These are phyloP conservation scores for Colletotrichum viniferum DNA, from an alignment of 2,329 filamentous ascomycete species.

Conservation along the genomic window DNA sequence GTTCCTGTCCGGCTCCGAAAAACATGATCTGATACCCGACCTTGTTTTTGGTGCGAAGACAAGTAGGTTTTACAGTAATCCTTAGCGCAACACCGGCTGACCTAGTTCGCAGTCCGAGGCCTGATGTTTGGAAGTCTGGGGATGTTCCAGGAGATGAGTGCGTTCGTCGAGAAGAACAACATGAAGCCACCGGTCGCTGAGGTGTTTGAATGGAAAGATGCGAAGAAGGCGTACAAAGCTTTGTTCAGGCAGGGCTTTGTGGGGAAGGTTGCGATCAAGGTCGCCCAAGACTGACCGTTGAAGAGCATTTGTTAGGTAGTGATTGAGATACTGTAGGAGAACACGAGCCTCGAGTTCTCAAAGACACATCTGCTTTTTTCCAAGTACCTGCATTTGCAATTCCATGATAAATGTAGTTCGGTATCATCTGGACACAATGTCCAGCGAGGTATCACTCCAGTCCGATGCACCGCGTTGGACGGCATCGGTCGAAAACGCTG, in stretches of 20 bases:
- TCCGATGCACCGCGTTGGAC: neutral
- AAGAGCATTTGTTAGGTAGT: neutral
- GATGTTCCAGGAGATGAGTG: neutral
- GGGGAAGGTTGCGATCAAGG: neutral
- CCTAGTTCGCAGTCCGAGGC: neutral
- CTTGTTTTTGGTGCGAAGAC: conserved; percentile 1
- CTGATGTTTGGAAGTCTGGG: neutral
- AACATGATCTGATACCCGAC: neutral
- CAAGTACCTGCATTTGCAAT: neutral
- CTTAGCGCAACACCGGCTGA: neutral
- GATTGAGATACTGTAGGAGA: neutral
- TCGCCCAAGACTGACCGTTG: neutral
- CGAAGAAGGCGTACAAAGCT: neutral
- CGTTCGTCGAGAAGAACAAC: neutral
- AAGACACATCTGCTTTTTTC: neutral
- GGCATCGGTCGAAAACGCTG: neutral
- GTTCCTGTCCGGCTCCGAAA: neutral
- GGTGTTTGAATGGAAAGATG: neutral
- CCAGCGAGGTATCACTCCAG: neutral
- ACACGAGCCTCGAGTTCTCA: neutral
- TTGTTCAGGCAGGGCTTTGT: neutral
- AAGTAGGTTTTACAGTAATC: neutral
- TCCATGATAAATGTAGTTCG: neutral
- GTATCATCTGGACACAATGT: neutral
- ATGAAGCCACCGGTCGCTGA: neutral